Conservation (phyloP, 1,284 basidiomycete genomes). For the Cutaneotrichosporon sp. region DNA sequence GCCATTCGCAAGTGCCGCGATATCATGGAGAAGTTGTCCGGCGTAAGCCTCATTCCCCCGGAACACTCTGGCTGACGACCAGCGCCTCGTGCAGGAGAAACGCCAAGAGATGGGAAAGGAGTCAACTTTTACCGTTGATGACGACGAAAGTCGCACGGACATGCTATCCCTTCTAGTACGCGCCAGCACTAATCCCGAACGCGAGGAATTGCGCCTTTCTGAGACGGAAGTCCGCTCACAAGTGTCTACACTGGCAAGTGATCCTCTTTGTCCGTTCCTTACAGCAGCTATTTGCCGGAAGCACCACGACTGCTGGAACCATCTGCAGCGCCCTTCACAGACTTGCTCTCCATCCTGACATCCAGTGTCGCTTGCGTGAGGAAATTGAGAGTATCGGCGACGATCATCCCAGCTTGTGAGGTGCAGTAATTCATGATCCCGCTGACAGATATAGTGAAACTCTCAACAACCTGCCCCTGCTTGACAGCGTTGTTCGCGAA, state of each 20-base stretch:
- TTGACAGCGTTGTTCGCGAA: constrained; percentile 62
- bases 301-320: constrained; percentile 70
- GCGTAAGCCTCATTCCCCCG: constrained; percentile 37
- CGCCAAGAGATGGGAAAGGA: neutral
- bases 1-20: neutral
- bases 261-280: neutral
- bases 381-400: constrained; percentile 48
- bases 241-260: constrained; percentile 64
- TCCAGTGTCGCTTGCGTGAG: constrained; percentile 56
- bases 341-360: constrained; percentile 54
- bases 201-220: constrained; percentile 57
- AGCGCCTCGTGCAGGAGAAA: neutral
- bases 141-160: constrained; percentile 26
- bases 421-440: neutral
- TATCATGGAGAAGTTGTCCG: neutral
- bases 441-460: constrained; percentile 22
- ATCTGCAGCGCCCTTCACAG: constrained; percentile 66
- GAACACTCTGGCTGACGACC: neutral
- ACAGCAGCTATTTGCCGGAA: constrained; percentile 53
- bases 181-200: constrained; percentile 56
- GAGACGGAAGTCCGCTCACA: constrained; percentile 66
- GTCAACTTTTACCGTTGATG: too few relatives aligned
- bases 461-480: constrained; percentile 51
- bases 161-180: constrained; percentile 43
- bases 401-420: constrained; percentile 18